phyloP scores from a whole-genome alignment of 2,329 filamentous ascomycete genomes.

The Aaosphaeria pasadenensis region DNA sequence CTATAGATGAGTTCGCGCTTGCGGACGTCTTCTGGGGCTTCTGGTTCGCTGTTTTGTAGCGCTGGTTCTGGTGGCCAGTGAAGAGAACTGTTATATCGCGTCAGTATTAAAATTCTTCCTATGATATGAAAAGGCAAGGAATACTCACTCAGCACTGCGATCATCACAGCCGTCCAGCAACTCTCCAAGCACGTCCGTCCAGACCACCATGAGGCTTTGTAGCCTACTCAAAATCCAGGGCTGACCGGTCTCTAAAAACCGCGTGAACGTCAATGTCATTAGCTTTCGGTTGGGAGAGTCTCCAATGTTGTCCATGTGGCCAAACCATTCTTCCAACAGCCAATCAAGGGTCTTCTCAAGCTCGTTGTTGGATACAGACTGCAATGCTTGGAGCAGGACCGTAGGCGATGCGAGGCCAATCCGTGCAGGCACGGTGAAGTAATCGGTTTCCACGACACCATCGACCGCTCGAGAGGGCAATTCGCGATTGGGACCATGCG shows the following conservation, averaged over 20 bases:
- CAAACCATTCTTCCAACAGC: constrained; percentile 62
- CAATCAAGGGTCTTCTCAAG: constrained; percentile 41
- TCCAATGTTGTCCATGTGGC: constrained; percentile 65
- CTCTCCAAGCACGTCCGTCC: constrained; percentile 68
- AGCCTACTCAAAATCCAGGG: constrained; percentile 59
- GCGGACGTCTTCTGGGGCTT: constrained; percentile 45
- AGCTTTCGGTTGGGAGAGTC: constrained; percentile 67
- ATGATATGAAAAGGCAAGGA: not conserved
- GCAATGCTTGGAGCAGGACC: constrained; percentile 59
- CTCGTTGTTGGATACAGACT: constrained; percentile 25
- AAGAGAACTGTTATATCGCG: constrained; percentile 33
- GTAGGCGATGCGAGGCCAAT: constrained; percentile 70
- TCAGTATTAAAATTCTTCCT: not conserved
- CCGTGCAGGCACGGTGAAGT: constrained; percentile 78
- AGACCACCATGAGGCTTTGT: constrained; percentile 73
- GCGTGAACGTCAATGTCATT: constrained; percentile 68
- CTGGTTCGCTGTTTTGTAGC: constrained; percentile 23
- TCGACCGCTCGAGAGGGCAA: constrained; percentile 66
- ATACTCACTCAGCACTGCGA: constrained; percentile 34
- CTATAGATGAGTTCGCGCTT: constrained; percentile 51
- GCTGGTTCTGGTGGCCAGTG: constrained; percentile 38
- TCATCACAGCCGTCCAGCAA: constrained; percentile 60
- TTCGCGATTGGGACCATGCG: constrained; percentile 68
- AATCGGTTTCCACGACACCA: constrained; percentile 76
- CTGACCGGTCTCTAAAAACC: constrained; percentile 63